Evolutionary conservation across 2,329 filamentous ascomycete species (phyloP).

Genomic region (Hypoxylon sp.): DNA sequence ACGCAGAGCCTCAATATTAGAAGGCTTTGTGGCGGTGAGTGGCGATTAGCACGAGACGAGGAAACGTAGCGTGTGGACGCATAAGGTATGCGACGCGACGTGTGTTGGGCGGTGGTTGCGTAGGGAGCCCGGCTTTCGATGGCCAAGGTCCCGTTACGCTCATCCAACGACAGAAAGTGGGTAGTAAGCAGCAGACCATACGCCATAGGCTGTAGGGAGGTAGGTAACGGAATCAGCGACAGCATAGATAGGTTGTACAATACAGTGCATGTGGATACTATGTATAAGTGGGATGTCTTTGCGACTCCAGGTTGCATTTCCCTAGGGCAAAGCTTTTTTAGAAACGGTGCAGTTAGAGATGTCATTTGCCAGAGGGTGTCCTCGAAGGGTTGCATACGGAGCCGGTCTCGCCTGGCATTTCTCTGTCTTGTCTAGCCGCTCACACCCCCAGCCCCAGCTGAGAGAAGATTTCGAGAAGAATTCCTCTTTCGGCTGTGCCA

Average conservation of each 20-base stretch:
- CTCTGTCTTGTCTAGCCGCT: not conserved
- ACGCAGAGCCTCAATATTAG: slow-evolving; percentile 24
- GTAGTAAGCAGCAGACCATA: no score
- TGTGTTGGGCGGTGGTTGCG: slow-evolving; percentile 4
- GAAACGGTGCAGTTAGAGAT: not conserved
- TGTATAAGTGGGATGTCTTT: slow-evolving; percentile 1
- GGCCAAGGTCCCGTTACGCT: slow-evolving; percentile 1
- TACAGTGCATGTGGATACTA: not conserved
- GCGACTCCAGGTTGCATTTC: not conserved
- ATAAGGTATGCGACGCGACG: slow-evolving; percentile 12
- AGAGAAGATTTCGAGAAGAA: slow-evolving; percentile 29
- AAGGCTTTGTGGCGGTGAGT: slow-evolving; percentile 27
- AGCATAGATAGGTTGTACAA: not conserved
- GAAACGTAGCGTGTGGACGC: not conserved
- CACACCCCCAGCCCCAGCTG: slow-evolving; percentile 27
- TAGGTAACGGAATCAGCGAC: slow-evolving; percentile 15
- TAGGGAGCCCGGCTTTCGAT: slow-evolving; percentile 7
- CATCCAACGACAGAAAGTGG: not conserved
- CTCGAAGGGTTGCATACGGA: slow-evolving; percentile 14
- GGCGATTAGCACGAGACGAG: slow-evolving; percentile 10
- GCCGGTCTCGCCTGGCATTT: slow-evolving; percentile 13
- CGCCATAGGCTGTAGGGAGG: no score
- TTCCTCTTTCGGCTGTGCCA: slow-evolving; percentile 20
- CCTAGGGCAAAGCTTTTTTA: not conserved
- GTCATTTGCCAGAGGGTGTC: not conserved